Conservation (phyloP, 106 monocot genomes). For the Dioscorea alata region DNA sequence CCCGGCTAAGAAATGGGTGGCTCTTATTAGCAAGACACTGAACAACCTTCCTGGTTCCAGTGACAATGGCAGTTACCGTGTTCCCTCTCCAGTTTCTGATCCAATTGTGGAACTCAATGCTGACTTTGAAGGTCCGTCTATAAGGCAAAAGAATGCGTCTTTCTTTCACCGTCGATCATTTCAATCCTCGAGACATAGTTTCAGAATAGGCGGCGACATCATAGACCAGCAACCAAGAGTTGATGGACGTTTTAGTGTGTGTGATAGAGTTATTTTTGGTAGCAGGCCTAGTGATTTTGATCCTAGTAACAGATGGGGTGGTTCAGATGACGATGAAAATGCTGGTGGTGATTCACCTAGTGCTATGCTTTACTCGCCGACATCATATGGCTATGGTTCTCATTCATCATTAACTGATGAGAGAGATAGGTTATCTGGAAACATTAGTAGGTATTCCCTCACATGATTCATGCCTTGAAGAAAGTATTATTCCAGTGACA, state of each 20-base stretch:
- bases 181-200: constrained; percentile 48
- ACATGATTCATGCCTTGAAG: no score
- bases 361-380: constrained; percentile 23
- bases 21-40: constrained; percentile 52
- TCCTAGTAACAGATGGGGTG: constrained; percentile 36
- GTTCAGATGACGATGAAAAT: constrained; percentile 48
- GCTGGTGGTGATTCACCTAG: constrained; percentile 22
- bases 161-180: constrained; percentile 60
- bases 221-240: constrained; percentile 35
- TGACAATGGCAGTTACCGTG: constrained; percentile 28
- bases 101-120: constrained; percentile 58
- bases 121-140: constrained; percentile 65
- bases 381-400: constrained; percentile 28
- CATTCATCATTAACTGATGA: constrained; percentile 28
- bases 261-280: constrained; percentile 39
- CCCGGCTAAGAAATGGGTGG: constrained; percentile 80
- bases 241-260: constrained; percentile 58
- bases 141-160: constrained; percentile 43
- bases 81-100: constrained; percentile 45
- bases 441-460: constrained; percentile 44
- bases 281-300: constrained; percentile 51
- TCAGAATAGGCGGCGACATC: constrained; percentile 49
- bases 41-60: constrained; percentile 48
- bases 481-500: no score
- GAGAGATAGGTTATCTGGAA: constrained; percentile 19